Base-by-base conservation (phyloP, 352 stramenopile genomes). In the Globisporangium canariense region DNA sequence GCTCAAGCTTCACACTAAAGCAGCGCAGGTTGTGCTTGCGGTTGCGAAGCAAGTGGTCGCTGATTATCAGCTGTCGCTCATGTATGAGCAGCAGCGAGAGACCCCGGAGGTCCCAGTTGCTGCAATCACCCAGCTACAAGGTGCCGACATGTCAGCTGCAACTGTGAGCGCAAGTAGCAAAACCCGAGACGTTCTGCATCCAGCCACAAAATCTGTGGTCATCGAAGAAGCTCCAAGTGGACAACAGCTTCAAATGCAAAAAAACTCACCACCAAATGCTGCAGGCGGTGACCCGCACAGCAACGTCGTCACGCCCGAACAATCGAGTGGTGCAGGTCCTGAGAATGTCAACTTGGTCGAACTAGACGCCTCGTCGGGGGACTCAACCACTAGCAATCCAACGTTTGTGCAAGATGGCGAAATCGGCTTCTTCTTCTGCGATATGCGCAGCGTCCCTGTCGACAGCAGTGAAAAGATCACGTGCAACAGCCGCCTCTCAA, bases 361-460 rank as follows among this genome's bases (percentile, higher is more conserved):
- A 14, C 18, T 30, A 38, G 28, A 32, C 13, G 16, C 6, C 18
- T 41, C 51, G 8, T 30, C 51, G 5, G 11, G 25, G 22, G 28
- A 57, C 32, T 25, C n/a, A 16, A 56, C 13, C 50, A 40, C 8
- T 11, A 40, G 13, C 18, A 58, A 36, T 47, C 51, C 40, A 5
- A 18, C 18, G 64, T 76, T 83, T 25, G 65, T 85, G 41, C 75
- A 86, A 36, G 58, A 71, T 16, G 75, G 70, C 8, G 74, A 81
- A 18, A 72, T 90, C 20, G 78, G 76, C 7, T 63, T 92, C 7
- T 94, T 94, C 62, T 67, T 91, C 36, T 85, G 76, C 54, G 83
- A 93, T 67, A 78, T 86, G 66, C 68, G 79, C 32, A 68, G 43
- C 41, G 71, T 70, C 0, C 38, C 51, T 53, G 58, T 2, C 8